Evolutionary conservation across 139 green algal genomes (phyloP), one percentile per base, ranked within the genome.

Genomic region (Chlorokybus atmophyticus): DNA sequence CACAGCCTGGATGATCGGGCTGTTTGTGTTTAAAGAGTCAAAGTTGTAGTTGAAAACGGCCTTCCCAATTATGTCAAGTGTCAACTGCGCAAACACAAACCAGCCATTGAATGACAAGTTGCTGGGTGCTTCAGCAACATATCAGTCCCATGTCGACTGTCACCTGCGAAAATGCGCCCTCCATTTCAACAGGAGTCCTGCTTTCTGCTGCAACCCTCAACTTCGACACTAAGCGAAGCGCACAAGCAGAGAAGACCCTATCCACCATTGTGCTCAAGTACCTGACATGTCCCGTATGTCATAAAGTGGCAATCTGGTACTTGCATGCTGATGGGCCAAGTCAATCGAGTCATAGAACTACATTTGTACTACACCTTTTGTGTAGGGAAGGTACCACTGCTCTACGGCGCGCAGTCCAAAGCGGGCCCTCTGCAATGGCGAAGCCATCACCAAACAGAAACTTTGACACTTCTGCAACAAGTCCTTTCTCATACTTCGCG

Each of bases 1-100:
- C 39, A 97, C 89, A 0, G 90, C 91, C 83, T 79, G 66, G 40
- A 79, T 75, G 17, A 79, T 31, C 4, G 71, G 71, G 29, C 29
- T 64, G 48, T 73, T 51, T 23, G 30, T 42, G 1, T 70, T 94
- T 39, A 98, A 79, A 2, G 90, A 62, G 55, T 94, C 75, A 58
- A 99, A 99, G 63, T 97, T 83, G 70, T 96, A 97, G 82, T 96
- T 97, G 77, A 99, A 99, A 27, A 97, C 85, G 0, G 84, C 67
- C 71, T 91, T 88, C 47, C 90, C 92, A 59, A 99, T 96, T 29
- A 99, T 79, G 74, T 99, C 92, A 38, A 99, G 77, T 1, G 92
- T 98, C 6, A 98, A 71, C 79, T 96, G 86, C 26, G 23, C 40
- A 40, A 60, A 21, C 8, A 27, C 4, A 44, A n/a, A n/a, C n/a